phyloP scores from a whole-genome alignment of 257 asterid species.

The Plectranthus barbatus region DNA sequence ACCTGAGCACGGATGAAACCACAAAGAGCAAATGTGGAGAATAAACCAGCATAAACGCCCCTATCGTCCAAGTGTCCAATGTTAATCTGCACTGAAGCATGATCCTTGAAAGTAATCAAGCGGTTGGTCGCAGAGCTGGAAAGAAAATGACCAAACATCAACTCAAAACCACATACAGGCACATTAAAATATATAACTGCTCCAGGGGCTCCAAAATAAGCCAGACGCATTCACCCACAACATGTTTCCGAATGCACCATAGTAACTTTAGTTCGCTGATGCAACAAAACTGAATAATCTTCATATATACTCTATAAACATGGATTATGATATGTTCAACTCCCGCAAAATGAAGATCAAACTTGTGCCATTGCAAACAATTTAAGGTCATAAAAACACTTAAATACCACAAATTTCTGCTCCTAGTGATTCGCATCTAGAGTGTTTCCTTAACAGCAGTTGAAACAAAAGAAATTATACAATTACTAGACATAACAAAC shows the following conservation, averaged over 20 bases:
- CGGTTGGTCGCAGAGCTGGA: slow-evolving; percentile 82
- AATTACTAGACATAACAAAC: no score
- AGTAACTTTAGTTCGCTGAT: no score
- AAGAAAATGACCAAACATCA: background rate
- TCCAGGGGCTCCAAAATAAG: no score
- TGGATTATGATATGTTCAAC: no score
- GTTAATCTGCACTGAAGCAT: slow-evolving; percentile 79
- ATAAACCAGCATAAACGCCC: slow-evolving; percentile 53
- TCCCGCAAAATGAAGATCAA: background rate
- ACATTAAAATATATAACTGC: no score
- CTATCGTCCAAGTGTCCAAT: slow-evolving; percentile 70
- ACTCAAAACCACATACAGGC: background rate
- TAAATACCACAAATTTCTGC: no score
- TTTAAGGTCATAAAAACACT: background rate
- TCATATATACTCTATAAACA: background rate
- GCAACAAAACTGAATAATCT: no score
- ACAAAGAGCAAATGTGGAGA: slow-evolving; percentile 79
- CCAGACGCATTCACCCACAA: background rate
- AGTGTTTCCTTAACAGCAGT: no score
- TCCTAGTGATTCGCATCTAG: no score
- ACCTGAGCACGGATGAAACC: slow-evolving; percentile 91
- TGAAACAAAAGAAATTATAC: no score
- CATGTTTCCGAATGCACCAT: background rate
- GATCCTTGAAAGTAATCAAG: slow-evolving; percentile 84
- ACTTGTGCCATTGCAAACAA: background rate